These are phyloP conservation scores for Atractiella rhizophila DNA, from an alignment of 768 basidiomycete species.

Conservation along the genomic window DNA sequence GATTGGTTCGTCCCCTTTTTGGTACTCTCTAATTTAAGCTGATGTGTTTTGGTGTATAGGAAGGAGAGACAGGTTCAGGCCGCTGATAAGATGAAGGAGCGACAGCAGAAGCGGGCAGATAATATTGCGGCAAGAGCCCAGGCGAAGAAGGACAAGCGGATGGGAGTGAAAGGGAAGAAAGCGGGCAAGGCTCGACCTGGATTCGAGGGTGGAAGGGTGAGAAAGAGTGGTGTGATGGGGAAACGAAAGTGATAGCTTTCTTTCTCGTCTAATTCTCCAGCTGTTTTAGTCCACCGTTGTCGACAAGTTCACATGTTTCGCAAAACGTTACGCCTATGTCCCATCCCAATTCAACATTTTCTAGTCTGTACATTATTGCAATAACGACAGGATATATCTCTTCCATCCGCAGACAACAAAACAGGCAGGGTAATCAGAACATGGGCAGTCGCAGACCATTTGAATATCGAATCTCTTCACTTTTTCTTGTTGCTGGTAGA, in stretches of 20 bases:
- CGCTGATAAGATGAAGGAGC: slow-evolving; percentile 46
- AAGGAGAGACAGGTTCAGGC: slow-evolving; percentile 61
- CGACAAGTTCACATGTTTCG: too few species aligned
- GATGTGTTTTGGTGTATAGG: slow-evolving; percentile 30
- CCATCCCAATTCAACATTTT: background rate
- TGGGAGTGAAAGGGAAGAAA: slow-evolving; percentile 29
- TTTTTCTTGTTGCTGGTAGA: slow-evolving; percentile 20
- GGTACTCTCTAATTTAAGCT: background rate
- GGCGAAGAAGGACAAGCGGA: slow-evolving; percentile 36
- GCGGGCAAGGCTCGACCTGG: slow-evolving; percentile 6
- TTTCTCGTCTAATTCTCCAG: too few species aligned
- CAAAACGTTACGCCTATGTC: too few species aligned
- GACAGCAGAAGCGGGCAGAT: slow-evolving; percentile 69
- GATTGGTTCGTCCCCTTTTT: slow-evolving; percentile 34
- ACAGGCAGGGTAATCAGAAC: too few species aligned
- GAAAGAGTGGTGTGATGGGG: background rate
- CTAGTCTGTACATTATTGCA: background rate
- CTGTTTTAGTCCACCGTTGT: too few species aligned
- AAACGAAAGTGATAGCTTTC: background rate
- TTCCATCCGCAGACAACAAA: background rate
- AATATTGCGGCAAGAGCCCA: slow-evolving; percentile 74
- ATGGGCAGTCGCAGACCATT: background rate
- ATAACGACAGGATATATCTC: background rate
- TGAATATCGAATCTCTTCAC: slow-evolving; percentile 6
- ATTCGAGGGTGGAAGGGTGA: slow-evolving; percentile 6